Evolutionary conservation across 2,329 filamentous ascomycete species (phyloP), one percentile per base, ranked within the genome.

Genomic region (Phialophora tarda): DNA sequence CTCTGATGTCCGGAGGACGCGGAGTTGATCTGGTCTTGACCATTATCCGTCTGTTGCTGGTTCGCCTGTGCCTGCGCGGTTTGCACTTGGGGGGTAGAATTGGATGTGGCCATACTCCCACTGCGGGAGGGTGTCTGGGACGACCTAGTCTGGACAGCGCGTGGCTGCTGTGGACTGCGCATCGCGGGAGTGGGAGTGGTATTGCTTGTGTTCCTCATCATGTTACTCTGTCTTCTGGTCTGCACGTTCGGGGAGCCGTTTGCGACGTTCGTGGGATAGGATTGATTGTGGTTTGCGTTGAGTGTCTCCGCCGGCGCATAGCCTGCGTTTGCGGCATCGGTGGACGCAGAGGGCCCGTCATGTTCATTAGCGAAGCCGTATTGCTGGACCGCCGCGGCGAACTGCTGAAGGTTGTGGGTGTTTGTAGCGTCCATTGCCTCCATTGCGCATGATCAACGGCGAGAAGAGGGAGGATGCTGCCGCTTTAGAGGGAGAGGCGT

Each of bases 291-390:
- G 51, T 63, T 66, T 23, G 53, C 62, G 32, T 70, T 47, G 47
- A 62, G 59, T n/a, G 65, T 62, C 23, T 70, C 65, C 12, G 63
- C 68, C 56, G 66, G 65, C 23, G 59, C 68, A 54, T 67, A 70
- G 12, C 61, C 63, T 21, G 63, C 57, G 53, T 55, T 51, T 14
- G 65, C 53, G 21, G 34, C 63, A 58, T 65, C 63, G 48, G 59
- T 54, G 14, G 65, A 30, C 38, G 17, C 38, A 28, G 58, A 55
- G 55, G 55, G 51, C 10, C 56, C 55, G 41, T 50, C 59, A 48
- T 65, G 60, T 5, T 57, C 53, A 17, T 44, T 48, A 28, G 30
- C 41, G 60, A 60, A 66, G 44, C 65, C 32, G 53, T 64, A 70
- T 38, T 68, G 65, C 48, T 68, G 62, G 17, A 65, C 68, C 11